phyloP scores from a whole-genome alignment of 2,329 filamentous ascomycete genomes.

The Pseudogymnoascus sp. region DNA sequence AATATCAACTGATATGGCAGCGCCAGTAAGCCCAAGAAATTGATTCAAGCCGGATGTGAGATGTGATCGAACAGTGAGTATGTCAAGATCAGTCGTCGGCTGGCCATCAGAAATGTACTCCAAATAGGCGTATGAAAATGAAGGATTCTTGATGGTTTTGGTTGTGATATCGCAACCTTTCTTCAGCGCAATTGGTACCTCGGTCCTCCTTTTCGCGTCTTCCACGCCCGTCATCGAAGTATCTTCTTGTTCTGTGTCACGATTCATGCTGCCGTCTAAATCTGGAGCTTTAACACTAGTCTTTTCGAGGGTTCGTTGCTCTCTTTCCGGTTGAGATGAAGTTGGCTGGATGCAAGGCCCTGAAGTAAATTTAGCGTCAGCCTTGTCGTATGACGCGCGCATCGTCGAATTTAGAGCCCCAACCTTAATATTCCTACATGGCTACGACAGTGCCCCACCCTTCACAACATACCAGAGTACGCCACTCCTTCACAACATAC shows the following conservation, averaged over 20 bases:
- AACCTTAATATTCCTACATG: slow-evolving; percentile 2
- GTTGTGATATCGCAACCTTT: slow-evolving; percentile 39
- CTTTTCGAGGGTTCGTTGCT: not conserved
- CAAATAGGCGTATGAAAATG: slow-evolving; percentile 50
- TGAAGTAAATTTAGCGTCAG: slow-evolving; percentile 10
- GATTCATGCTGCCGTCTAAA: not conserved
- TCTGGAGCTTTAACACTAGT: not conserved
- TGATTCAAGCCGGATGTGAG: slow-evolving; percentile 54
- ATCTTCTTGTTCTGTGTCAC: not conserved
- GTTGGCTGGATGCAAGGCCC: not conserved
- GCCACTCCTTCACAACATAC: slow-evolving; percentile 27
- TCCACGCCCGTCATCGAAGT: not conserved
- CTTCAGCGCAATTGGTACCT: not conserved
- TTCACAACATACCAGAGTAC: not conserved
- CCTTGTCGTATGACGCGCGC: slow-evolving; percentile 1
- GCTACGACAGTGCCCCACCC: not conserved
- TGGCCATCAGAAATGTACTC: slow-evolving; percentile 14
- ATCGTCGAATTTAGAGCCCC: not conserved
- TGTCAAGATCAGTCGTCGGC: slow-evolving; percentile 39
- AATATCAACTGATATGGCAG: slow-evolving; percentile 60
- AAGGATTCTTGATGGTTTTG: slow-evolving; percentile 42
- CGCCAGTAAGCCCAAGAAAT: slow-evolving; percentile 62
- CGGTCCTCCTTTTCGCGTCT: not conserved
- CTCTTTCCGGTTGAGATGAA: not conserved
- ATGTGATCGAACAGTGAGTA: slow-evolving; percentile 53